Percentiles rank a stretch among this genome's conserved stretches.
phyloP scores from a whole-genome alignment of 108 stramenopile species.

The Schizochytrium sp. region DNA sequence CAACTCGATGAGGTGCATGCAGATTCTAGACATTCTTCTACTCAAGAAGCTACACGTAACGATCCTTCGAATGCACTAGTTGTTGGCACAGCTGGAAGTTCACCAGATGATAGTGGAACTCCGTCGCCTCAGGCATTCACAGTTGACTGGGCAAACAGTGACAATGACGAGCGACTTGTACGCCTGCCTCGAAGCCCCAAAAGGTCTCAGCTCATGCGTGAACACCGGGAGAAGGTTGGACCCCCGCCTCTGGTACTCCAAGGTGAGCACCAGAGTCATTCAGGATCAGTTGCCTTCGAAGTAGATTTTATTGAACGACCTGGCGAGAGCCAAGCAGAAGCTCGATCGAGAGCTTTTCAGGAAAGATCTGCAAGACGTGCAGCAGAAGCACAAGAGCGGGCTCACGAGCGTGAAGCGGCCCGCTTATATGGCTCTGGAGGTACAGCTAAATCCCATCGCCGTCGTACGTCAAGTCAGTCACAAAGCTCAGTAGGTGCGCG shows the following conservation, averaged over 20 bases:
- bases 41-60: not conserved
- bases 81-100: not conserved
- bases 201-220: not conserved
- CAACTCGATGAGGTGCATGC: too few species aligned
- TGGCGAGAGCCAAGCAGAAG: not conserved
- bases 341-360: constrained; percentile 23
- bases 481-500: not conserved
- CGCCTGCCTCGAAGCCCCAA: not conserved
- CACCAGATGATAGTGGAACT: not conserved
- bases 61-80: not conserved
- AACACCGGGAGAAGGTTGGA: not conserved
- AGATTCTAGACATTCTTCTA: not conserved
- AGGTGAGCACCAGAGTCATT: not conserved
- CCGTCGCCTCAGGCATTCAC: constrained; percentile 1
- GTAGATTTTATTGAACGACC: not conserved
- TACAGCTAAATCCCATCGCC: not conserved
- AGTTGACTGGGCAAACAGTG: not conserved
- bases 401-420: not conserved
- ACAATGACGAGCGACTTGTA: not conserved
- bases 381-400: constrained; percentile 3
- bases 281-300: not conserved
- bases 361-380: not conserved
- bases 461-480: not conserved
- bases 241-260: not conserved
- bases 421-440: not conserved